A percentile compares a stretch with the other conserved stretches of the same genome.
Evolutionary conservation across 495 filamentous ascomycete genomes (phyloP).

Genomic region (Corynascus novoguineensis): DNA sequence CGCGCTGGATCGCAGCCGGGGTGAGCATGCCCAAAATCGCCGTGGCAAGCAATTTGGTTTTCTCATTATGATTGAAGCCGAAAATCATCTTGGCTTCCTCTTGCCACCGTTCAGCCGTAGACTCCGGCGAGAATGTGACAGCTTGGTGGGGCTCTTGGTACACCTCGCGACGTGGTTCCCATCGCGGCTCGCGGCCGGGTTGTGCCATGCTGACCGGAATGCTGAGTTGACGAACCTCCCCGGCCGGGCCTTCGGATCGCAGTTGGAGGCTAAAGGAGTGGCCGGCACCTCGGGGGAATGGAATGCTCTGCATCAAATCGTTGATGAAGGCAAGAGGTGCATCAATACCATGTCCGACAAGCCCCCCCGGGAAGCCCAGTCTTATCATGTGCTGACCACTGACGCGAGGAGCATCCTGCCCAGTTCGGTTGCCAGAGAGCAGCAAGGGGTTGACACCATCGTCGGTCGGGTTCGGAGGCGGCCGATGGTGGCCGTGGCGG

Average conservation of each 20-base stretch:
- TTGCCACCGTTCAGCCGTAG: slow-evolving; percentile 74
- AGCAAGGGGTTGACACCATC: slow-evolving; percentile 81
- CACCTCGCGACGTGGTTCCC: slow-evolving; percentile 39
- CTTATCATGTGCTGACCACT: slow-evolving; percentile 29
- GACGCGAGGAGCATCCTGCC: slow-evolving; percentile 36
- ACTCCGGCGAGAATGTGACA: slow-evolving; percentile 62
- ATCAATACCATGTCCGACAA: slow-evolving; percentile 25
- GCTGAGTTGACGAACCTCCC: slow-evolving; percentile 34
- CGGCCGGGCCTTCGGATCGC: slow-evolving; percentile 31
- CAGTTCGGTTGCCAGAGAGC: slow-evolving; percentile 32
- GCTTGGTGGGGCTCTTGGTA: slow-evolving; percentile 50
- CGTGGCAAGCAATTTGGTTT: slow-evolving; percentile 59
- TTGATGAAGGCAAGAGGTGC: slow-evolving; percentile 40
- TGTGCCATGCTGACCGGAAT: slow-evolving; percentile 28
- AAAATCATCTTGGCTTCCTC: slow-evolving; percentile 88
- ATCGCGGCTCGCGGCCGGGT: slow-evolving; percentile 30
- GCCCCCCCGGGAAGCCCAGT: slow-evolving; percentile 30
- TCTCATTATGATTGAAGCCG: slow-evolving; percentile 60
- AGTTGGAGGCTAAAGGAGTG: slow-evolving; percentile 43
- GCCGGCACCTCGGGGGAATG: slow-evolving; percentile 30
- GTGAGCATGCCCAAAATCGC: slow-evolving; percentile 69
- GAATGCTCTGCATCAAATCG: slow-evolving; percentile 33
- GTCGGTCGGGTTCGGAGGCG: slow-evolving; percentile 44
- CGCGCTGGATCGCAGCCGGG: slow-evolving; percentile 76
- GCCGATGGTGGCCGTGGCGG: slow-evolving; percentile 26